These are phyloP conservation scores for Gloeophyllum trabeum DNA, from an alignment of 768 basidiomycete genomes.

Conservation along the genomic window DNA sequence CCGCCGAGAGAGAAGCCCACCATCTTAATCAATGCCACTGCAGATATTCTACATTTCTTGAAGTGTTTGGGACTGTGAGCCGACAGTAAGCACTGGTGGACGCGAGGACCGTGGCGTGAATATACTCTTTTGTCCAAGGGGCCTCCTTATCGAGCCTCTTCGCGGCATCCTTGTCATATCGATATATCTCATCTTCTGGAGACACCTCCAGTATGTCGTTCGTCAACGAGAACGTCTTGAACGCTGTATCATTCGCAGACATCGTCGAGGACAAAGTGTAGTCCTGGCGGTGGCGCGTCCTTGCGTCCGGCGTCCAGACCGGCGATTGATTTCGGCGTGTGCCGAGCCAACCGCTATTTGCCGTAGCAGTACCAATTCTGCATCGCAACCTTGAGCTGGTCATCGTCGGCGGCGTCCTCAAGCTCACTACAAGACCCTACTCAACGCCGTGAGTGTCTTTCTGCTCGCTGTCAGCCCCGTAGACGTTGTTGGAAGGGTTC, in stretches of 20 bases:
- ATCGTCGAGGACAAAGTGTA: constrained; percentile 3
- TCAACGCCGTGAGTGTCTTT: no score
- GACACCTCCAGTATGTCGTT: constrained; percentile 66
- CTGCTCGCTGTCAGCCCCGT: no score
- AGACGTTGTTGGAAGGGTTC: no score
- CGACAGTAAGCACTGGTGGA: constrained; percentile 1
- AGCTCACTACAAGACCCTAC: no score
- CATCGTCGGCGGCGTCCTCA: no score
- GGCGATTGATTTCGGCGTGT: no score
- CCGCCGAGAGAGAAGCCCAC: constrained; percentile 22
- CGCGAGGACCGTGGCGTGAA: constrained; percentile 6
- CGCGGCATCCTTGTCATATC: constrained; percentile 61
- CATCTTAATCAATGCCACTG: constrained; percentile 94
- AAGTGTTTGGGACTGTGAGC: constrained; percentile 61
- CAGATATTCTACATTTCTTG: constrained; percentile 90
- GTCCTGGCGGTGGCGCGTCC: no score
- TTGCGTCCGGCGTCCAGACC: no score
- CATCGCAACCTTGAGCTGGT: no score
- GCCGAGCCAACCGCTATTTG: no score
- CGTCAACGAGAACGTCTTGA: constrained; percentile 60
- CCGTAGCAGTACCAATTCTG: no score
- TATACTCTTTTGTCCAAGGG: constrained; percentile 86
- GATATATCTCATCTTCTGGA: constrained; percentile 72
- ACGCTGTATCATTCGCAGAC: constrained; percentile 41
- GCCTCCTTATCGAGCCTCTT: constrained; percentile 51